Conservation (phyloP, 208 protist species). For the Leishmania arabica region DNA sequence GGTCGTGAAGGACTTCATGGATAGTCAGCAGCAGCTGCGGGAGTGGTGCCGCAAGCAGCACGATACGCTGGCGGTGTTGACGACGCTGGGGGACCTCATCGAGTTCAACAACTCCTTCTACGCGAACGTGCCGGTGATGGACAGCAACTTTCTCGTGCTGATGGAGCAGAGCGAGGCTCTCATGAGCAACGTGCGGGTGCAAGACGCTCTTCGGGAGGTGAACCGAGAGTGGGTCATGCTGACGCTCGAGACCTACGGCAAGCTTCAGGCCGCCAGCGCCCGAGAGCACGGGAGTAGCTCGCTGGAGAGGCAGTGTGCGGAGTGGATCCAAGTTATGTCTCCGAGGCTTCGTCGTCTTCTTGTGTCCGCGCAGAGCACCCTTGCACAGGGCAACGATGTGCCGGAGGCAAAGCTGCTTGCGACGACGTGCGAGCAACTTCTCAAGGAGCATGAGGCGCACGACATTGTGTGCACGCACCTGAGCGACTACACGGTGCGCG, state of each 20-base stretch:
- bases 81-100: conserved; percentile 48
- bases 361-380: conserved; percentile 19
- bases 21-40: conserved; percentile 66
- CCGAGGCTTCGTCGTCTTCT: conserved; percentile 29
- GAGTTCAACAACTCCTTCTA: conserved; percentile 77
- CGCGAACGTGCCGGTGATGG: conserved; percentile 82
- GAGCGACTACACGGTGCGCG: conserved; percentile 66
- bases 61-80: conserved; percentile 59
- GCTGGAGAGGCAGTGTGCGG: conserved; percentile 50
- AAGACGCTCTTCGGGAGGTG: conserved; percentile 75
- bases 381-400: conserved; percentile 11
- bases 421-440: conserved; percentile 40
- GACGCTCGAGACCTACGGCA: conserved; percentile 61
- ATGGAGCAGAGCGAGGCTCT: conserved; percentile 73
- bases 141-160: conserved; percentile 86
- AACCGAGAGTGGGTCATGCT: conserved; percentile 75
- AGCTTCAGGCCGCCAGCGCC: conserved; percentile 38
- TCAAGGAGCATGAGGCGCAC: conserved; percentile 53
- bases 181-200: conserved; percentile 49
- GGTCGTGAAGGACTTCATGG: conserved; percentile 63
- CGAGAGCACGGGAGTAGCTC: conserved; percentile 42
- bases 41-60: conserved; percentile 84
- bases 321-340: conserved; percentile 39
- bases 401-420: conserved; percentile 19
- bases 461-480: conserved; percentile 69